Percentiles rank a stretch among this genome's conserved stretches.
Evolutionary conservation across 306 rosid genomes (phyloP).

Genomic region (Leucaena leucocephala): DNA sequence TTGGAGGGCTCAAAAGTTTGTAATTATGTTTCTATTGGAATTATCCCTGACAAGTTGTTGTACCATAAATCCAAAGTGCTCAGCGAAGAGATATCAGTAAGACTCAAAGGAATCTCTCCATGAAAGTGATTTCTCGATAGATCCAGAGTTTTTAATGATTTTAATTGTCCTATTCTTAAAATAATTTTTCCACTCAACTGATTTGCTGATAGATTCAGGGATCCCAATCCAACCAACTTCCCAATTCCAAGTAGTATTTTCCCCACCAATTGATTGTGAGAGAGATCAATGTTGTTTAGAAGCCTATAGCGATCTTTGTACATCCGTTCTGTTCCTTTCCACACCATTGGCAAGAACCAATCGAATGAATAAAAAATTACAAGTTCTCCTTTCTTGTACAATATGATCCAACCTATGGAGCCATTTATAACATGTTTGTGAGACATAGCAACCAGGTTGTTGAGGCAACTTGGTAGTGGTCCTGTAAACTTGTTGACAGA

Average conservation of each 20-base stretch:
- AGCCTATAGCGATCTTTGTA: no score
- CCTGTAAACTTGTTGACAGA: no score
- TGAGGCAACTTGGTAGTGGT: no score
- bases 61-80: constrained; percentile 1
- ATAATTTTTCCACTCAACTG: constrained; percentile 5
- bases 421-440: no score
- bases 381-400: no score
- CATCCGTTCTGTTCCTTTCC: no score
- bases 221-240: neutral
- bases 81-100: neutral
- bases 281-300: neutral
- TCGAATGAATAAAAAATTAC: no score
- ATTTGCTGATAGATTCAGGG: neutral
- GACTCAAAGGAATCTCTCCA: constrained; percentile 13
- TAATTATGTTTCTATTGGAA: no score
- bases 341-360: no score
- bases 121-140: constrained; percentile 16
- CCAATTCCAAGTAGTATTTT: neutral
- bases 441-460: no score
- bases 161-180: neutral
- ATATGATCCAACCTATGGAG: no score
- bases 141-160: neutral
- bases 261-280: constrained; percentile 3
- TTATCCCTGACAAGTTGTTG: neutral
- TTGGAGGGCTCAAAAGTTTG: no score